Evolutionary conservation across 2,329 filamentous ascomycete species (phyloP).

Genomic region (Fusarium avenaceum): DNA sequence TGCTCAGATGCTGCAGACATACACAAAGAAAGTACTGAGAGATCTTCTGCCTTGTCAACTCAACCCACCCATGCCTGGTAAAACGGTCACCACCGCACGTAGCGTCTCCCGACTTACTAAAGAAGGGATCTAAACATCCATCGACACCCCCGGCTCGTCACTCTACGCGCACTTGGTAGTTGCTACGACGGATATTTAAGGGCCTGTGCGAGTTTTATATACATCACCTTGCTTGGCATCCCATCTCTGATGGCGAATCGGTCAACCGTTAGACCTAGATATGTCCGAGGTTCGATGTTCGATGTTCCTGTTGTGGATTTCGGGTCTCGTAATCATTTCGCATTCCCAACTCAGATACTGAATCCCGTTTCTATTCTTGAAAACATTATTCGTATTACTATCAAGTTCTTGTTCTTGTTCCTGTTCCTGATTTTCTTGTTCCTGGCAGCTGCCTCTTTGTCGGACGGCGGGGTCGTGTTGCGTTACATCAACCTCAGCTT

Average conservation of each 20-base stretch:
- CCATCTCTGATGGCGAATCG: slow-evolving; percentile 37
- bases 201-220: slow-evolving; percentile 39
- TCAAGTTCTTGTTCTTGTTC: too few species aligned
- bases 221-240: slow-evolving; percentile 47
- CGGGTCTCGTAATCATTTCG: neutral
- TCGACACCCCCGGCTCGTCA: slow-evolving; percentile 10
- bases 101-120: slow-evolving; percentile 39
- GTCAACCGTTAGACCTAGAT: slow-evolving; percentile 17
- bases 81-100: slow-evolving; percentile 48
- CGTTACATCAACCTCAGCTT: slow-evolving; percentile 51
- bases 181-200: slow-evolving; percentile 29
- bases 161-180: neutral
- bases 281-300: neutral
- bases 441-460: slow-evolving; percentile 20
- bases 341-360: neutral
- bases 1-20: neutral
- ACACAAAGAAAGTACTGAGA: neutral
- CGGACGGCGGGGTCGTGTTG: slow-evolving; percentile 39
- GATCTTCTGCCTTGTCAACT: slow-evolving; percentile 20
- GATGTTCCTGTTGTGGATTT: slow-evolving; percentile 1
- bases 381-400: too few species aligned
- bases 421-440: slow-evolving; percentile 23
- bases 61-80: slow-evolving; percentile 41
- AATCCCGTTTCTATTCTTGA: too few species aligned
- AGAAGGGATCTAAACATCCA: slow-evolving; percentile 39